Evolutionary conservation across 1,284 basidiomycete genomes (phyloP).

Genomic region (Pseudozyma sp.): DNA sequence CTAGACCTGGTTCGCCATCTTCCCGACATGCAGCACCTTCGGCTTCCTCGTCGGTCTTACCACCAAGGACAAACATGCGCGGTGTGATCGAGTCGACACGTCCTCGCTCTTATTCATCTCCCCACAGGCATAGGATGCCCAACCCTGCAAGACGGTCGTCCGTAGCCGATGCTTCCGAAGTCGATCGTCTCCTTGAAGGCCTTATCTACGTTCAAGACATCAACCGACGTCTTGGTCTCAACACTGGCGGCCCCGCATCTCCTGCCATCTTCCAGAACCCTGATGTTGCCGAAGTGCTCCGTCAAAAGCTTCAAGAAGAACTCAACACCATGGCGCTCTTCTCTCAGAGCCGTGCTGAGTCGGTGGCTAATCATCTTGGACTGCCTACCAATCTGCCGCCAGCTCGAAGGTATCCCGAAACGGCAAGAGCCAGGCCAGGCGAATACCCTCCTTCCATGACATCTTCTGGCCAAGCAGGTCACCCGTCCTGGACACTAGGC

Average conservation of each 20-base stretch:
- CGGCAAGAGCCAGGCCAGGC: neutral
- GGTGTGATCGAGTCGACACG: slow-evolving; percentile 18
- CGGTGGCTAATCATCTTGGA: slow-evolving; percentile 26
- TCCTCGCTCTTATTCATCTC: slow-evolving; percentile 32
- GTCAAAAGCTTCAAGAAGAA: slow-evolving; percentile 27
- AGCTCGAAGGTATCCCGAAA: neutral
- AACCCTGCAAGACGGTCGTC: slow-evolving; percentile 17
- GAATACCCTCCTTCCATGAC: neutral
- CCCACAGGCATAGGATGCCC: slow-evolving; percentile 17
- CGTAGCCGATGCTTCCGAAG: slow-evolving; percentile 23
- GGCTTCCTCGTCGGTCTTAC: slow-evolving; percentile 1
- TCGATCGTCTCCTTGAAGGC: slow-evolving; percentile 33
- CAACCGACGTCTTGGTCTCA: slow-evolving; percentile 40
- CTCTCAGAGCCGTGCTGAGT: slow-evolving; percentile 34
- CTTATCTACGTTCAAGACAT: slow-evolving; percentile 43
- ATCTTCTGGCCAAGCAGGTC: slow-evolving; percentile 22
- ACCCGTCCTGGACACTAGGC: slow-evolving; percentile 6
- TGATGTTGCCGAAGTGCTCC: slow-evolving; percentile 16
- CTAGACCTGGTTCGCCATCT: neutral
- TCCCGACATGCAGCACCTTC: neutral
- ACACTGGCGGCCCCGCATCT: slow-evolving; percentile 15
- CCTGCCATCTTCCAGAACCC: slow-evolving; percentile 26
- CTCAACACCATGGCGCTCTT: slow-evolving; percentile 36
- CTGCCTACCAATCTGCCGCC: slow-evolving; percentile 6
- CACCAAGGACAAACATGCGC: neutral